phyloP scores from a whole-genome alignment of 345 rosid genomes.

The Arabis alpina region DNA sequence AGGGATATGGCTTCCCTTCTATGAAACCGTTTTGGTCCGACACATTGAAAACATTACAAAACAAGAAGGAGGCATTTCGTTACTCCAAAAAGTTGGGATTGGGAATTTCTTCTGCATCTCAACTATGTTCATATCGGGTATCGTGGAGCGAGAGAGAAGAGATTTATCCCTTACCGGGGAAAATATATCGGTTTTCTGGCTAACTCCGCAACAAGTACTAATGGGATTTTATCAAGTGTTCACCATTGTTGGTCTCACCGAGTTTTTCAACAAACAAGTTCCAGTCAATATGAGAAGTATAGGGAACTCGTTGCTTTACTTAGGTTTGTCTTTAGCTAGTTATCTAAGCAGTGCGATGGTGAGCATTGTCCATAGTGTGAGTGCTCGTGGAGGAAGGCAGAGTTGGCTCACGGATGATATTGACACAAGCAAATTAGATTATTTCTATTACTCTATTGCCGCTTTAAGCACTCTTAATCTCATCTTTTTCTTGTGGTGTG shows the following conservation, averaged over 20 bases:
- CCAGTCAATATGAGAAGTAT: constrained; percentile 71
- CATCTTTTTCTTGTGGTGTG: constrained; percentile 52
- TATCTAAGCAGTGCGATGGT: constrained; percentile 52
- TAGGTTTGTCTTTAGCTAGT: constrained; percentile 42
- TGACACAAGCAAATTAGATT: constrained; percentile 58
- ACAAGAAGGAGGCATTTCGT: constrained; percentile 57
- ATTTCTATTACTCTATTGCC: constrained; percentile 62
- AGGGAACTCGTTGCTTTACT: constrained; percentile 47
- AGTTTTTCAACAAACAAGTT: constrained; percentile 64
- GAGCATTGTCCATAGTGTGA: constrained; percentile 46
- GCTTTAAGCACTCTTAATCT: constrained; percentile 54
- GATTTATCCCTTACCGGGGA: constrained; percentile 20
- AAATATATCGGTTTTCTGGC: constrained; percentile 56
- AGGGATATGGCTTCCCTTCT: constrained; percentile 51
- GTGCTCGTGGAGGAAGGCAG: constrained; percentile 47
- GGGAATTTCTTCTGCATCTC: constrained; percentile 54
- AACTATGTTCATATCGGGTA: constrained; percentile 57
- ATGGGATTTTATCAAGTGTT: constrained; percentile 68
- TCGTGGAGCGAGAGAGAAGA: constrained; percentile 56
- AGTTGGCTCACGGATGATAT: constrained; percentile 60
- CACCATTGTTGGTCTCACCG: constrained; percentile 60
- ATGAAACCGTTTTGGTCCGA: constrained; percentile 46
- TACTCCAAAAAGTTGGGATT: constrained; percentile 62
- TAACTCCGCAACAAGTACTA: constrained; percentile 63
- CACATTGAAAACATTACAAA: constrained; percentile 42